Evolutionary conservation across 2,329 filamentous ascomycete genomes (phyloP).

Genomic region (Bertia moriformis): DNA sequence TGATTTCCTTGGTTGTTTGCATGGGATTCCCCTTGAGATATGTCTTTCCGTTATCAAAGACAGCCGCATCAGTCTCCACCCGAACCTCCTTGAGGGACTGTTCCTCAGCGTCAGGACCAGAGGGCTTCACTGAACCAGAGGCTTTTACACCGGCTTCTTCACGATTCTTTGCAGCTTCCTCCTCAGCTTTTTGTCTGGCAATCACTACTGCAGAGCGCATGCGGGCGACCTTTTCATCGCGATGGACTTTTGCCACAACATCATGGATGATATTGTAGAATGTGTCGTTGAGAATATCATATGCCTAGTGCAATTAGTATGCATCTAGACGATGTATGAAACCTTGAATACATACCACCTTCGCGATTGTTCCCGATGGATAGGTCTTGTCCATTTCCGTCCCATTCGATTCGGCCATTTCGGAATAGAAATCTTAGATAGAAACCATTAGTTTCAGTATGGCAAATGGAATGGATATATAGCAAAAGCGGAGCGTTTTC

Average conservation of each 20-base stretch:
- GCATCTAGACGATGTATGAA: conserved; percentile 1
- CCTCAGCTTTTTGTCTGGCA: conserved; percentile 24
- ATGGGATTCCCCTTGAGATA: conserved; percentile 41
- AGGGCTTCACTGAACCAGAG: conserved; percentile 11
- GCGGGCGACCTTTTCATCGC: conserved; percentile 42
- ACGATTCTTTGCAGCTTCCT: conserved; percentile 14
- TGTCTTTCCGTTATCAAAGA: conserved; percentile 34
- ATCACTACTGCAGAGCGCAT: conserved; percentile 32
- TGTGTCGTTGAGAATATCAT: conserved; percentile 37
- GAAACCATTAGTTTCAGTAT: no score
- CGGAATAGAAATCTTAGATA: no score
- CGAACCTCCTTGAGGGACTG: conserved; percentile 11
- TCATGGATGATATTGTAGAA: conserved; percentile 46
- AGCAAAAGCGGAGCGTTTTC: no score
- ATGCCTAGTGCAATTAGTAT: conserved; percentile 14
- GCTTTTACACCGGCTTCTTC: conserved; percentile 14
- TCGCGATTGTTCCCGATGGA: conserved; percentile 20
- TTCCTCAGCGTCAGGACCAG: not conserved
- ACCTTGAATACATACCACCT: conserved; percentile 24
- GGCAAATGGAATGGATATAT: no score
- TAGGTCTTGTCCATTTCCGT: conserved; percentile 10
- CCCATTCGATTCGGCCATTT: conserved; percentile 7
- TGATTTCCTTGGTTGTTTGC: conserved; percentile 39
- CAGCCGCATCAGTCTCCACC: conserved; percentile 32
- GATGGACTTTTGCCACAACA: conserved; percentile 40